These are phyloP conservation scores for Tympanopsis confertula DNA, from an alignment of 2,329 filamentous ascomycete species.

Conservation along the genomic window DNA sequence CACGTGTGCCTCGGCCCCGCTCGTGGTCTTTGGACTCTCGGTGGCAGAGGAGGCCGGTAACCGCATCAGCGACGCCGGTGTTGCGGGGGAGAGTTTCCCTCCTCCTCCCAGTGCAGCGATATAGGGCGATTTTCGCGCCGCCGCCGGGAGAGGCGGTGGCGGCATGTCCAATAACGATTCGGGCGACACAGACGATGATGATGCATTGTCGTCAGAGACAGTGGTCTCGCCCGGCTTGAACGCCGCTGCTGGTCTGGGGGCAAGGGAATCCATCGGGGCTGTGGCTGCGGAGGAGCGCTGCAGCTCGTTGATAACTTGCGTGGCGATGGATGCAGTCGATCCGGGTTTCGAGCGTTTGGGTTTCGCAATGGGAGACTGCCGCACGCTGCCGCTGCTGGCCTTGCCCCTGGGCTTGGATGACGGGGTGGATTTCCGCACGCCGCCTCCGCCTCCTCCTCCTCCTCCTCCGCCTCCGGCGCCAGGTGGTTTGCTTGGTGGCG, in stretches of 20 bases:
- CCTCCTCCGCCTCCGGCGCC: conserved; percentile 40
- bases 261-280: conserved; percentile 10
- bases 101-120: conserved; percentile 40
- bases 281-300: conserved; percentile 20
- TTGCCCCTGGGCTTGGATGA: conserved; percentile 35
- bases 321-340: conserved; percentile 42
- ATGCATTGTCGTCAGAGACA: conserved; percentile 36
- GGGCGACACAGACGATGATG: conserved; percentile 54
- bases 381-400: conserved; percentile 36
- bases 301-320: conserved; percentile 41
- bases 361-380: conserved; percentile 65
- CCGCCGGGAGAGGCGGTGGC: conserved; percentile 52
- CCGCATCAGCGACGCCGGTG: conserved; percentile 80
- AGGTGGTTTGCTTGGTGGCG: conserved; percentile 17
- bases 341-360: conserved; percentile 42
- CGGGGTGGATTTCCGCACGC: too few relatives aligned
- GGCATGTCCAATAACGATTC: conserved; percentile 56
- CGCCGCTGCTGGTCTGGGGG: conserved; percentile 6
- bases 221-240: conserved; percentile 10
- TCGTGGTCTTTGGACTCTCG: conserved; percentile 25
- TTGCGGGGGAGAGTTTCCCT: conserved; percentile 54
- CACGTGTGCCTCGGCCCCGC: conserved; percentile 25
- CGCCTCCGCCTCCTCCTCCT: conserved; percentile 37
- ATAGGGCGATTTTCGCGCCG: conserved; percentile 56
- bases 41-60: conserved; percentile 43